Evolutionary conservation across 2,329 filamentous ascomycete species (phyloP).

Genomic region (Paecilomyces variotii): DNA sequence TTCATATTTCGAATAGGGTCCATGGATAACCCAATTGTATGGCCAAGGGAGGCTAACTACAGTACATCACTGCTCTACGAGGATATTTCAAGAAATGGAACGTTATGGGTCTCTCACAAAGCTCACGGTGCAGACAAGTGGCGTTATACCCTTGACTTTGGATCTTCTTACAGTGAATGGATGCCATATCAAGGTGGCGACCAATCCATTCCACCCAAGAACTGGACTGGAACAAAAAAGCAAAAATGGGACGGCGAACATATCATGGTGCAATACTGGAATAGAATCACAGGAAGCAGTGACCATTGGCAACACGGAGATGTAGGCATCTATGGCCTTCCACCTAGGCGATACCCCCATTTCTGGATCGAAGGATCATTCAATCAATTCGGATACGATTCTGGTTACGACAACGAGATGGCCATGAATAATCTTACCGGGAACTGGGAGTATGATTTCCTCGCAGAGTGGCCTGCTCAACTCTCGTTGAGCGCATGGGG

Average conservation of each 20-base stretch:
- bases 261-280: slow-evolving; percentile 54
- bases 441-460: slow-evolving; percentile 48
- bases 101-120: slow-evolving; percentile 42
- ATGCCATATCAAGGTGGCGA: slow-evolving; percentile 41
- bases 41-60: slow-evolving; percentile 47
- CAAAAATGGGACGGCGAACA: slow-evolving; percentile 52
- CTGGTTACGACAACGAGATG: slow-evolving; percentile 45
- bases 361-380: slow-evolving; percentile 50
- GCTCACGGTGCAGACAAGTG: slow-evolving; percentile 52
- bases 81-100: slow-evolving; percentile 22
- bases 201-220: slow-evolving; percentile 33
- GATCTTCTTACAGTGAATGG: slow-evolving; percentile 50
- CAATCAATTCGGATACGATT: slow-evolving; percentile 53
- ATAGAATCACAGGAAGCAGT: slow-evolving; percentile 45
- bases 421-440: slow-evolving; percentile 30
- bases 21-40: slow-evolving; percentile 48
- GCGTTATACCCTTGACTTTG: slow-evolving; percentile 52
- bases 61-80: slow-evolving; percentile 37
- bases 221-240: slow-evolving; percentile 45
- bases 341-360: slow-evolving; percentile 47
- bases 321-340: slow-evolving; percentile 26
- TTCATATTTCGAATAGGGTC: slow-evolving; percentile 52
- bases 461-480: slow-evolving; percentile 52
- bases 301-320: slow-evolving; percentile 50
- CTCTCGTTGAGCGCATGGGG: slow-evolving; percentile 56